phyloP scores from a whole-genome alignment of 177 flowering plant species.

The Vitis hybrid region DNA sequence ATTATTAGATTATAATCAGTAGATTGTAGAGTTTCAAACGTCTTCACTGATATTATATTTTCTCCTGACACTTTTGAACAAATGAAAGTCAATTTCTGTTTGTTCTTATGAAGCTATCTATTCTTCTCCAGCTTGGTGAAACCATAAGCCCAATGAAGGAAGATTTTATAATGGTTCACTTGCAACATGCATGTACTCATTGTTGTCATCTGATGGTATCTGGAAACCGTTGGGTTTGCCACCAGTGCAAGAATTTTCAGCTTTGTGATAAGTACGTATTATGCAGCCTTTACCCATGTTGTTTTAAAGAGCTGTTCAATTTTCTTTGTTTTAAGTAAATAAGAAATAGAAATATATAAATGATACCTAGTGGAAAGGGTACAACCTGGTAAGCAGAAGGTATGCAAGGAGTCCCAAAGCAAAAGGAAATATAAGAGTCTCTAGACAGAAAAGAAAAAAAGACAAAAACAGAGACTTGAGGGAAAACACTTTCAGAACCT shows the following conservation, averaged over 20 bases:
- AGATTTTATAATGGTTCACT: constrained; percentile 98
- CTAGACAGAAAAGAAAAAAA: too few species aligned
- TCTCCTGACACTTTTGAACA: neutral
- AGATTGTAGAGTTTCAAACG: neutral
- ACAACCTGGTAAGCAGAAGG: too few species aligned
- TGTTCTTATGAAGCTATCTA: neutral
- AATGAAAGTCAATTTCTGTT: neutral
- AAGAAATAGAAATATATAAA: too few species aligned
- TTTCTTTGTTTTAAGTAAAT: neutral
- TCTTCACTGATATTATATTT: neutral
- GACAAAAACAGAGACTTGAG: too few species aligned
- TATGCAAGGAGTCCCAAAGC: too few species aligned
- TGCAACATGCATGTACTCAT: constrained; percentile 87
- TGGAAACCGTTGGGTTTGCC: constrained; percentile 91
- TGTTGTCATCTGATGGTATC: constrained; percentile 84
- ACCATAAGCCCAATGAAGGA: constrained; percentile 95
- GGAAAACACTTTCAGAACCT: too few species aligned
- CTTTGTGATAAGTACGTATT: constrained; percentile 83
- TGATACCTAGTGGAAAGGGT: too few species aligned
- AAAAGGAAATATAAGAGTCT: too few species aligned
- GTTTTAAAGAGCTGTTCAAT: neutral
- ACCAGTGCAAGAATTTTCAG: constrained; percentile 82
- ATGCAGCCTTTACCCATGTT: constrained; percentile 6
- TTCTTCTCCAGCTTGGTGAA: constrained; percentile 79
- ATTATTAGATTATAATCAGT: neutral